Evolutionary conservation across 2,329 filamentous ascomycete species (phyloP), one percentile per base, ranked within the genome.

Genomic region (Aspergillus fischeri): DNA sequence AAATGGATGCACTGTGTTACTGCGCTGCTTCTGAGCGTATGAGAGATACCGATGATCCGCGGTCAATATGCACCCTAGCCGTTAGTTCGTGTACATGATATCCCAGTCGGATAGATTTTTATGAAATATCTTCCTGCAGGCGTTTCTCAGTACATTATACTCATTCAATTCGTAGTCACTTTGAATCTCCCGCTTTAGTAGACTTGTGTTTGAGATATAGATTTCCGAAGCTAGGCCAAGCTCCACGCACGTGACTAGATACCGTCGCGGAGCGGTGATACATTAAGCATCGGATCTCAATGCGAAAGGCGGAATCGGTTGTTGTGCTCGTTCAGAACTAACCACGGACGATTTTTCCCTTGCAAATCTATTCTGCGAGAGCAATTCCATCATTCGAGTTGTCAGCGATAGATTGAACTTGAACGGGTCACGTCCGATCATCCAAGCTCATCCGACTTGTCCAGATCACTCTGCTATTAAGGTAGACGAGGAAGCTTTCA

Each of bases 171-270:
- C 14, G 44, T 47, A 47, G 44, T 2, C 42, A 45, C 7, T 44
- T 3, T 38, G 11, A 11, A 20, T 24, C 42, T 24, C 21, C n/a
- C 21, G 8, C 9, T 45, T 44, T 8, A 14, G 10, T 45, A 24
- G 21, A 21, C 3, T 21, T 20, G 3, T 27, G 8, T 25, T 24
- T 47, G 44, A 49, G 29, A 24, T 25, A 27, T n/a, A 52, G 42
- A 25, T 29, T 21, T n/a, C n/a, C 11, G 21, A 51, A 41, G 32
- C 14, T 38, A 38, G 14, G 14, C 14, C 14, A 38, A 38, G 14
- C 14, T 38, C n/a, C 21, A 54, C 35, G 21, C 52, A 54, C 52
- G 52, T 54, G 52, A 54, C 52, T 27, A n/a, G 8, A 25, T 49
- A 41, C 47, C 32, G 27, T 27, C 45, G 52, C 44, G 35, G 52